Evolutionary conservation across 768 basidiomycete genomes (phyloP), one percentile per base, ranked within the genome.

Genomic region (Lentinula sp.): DNA sequence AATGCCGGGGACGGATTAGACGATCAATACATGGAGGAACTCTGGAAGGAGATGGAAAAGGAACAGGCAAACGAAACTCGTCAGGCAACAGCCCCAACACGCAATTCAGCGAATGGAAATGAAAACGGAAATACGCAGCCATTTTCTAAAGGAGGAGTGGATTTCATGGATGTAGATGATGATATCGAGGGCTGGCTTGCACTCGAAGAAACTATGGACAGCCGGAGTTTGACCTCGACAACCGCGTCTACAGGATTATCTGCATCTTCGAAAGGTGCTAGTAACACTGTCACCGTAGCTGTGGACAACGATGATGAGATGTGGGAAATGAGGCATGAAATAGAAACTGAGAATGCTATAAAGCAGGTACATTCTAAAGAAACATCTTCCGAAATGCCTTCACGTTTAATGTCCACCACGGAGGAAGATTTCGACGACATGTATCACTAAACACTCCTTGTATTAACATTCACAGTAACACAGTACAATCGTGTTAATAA

Each of bases 271-370:
- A 64, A 39, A 60, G 61, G 11, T 35, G 57, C 65, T 9, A 64
- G 40, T 18, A 59, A 49, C 37, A 56, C 23, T 2, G 46, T 40
- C 3, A 43, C 57, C 5, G 23, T 60, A 9, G n/a, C 23, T 11
- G 55, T 57, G 1, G 59, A 40, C 23, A 70, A 74, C 15, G 81
- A 83, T 5, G 85, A 88, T 37, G 83, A 89, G 5, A 82, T 91
- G 80, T 91, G 91, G 86, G 81, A 85, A 64, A 76, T 87, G 45
- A 73, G 90, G 57, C 67, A 80, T 43, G 84, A 89, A 67, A 71
- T 84, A 37, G 85, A 84, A 52, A n/a, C 35, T 3, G 69, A 68
- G 62, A 62, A 66, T 49, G 16, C 60, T 60, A 32, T 61, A 2
- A 57, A 57, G 42, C 37, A 48, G 45, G 58, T 11, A 31, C 31